phyloP scores from a whole-genome alignment of 495 filamentous ascomycete species.

The Stereocaulon alpinum region DNA sequence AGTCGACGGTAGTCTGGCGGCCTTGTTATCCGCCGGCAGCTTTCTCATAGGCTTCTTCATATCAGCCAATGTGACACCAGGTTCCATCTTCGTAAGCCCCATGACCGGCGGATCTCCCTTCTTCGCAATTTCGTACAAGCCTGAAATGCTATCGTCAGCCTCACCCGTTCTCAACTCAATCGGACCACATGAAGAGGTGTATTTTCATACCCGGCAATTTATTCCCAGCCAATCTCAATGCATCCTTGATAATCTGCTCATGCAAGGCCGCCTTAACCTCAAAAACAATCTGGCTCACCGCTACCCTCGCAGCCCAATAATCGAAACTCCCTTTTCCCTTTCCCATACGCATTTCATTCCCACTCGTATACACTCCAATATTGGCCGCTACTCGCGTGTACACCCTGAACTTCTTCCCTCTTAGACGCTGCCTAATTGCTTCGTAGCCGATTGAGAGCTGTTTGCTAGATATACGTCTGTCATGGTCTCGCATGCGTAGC shows the following conservation, averaged over 20 bases:
- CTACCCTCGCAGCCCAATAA: conserved; percentile 83
- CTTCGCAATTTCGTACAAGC: conserved; percentile 85
- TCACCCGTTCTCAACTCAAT: neutral
- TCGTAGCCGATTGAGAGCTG: conserved; percentile 86
- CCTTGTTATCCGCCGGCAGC: conserved; percentile 41
- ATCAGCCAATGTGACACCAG: conserved; percentile 68
- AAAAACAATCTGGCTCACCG: conserved; percentile 80
- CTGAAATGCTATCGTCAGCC: conserved; percentile 34
- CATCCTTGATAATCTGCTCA: conserved; percentile 89
- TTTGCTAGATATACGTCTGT: conserved; percentile 76
- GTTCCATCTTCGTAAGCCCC: conserved; percentile 80
- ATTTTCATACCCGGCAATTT: conserved; percentile 79
- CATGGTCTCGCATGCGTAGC: conserved; percentile 85
- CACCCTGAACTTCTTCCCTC: conserved; percentile 85
- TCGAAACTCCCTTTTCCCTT: conserved; percentile 98
- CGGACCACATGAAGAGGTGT: neutral
- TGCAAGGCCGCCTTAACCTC: conserved; percentile 87
- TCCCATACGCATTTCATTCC: conserved; percentile 97
- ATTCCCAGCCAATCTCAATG: conserved; percentile 85
- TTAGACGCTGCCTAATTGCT: conserved; percentile 74
- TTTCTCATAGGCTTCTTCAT: conserved; percentile 66
- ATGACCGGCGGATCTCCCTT: conserved; percentile 88
- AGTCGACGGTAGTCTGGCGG: conserved; percentile 16
- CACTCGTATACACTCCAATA: conserved; percentile 88
- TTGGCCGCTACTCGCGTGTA: conserved; percentile 86